phyloP scores from a whole-genome alignment of 306 rosid genomes.

The Malus sieversii region DNA sequence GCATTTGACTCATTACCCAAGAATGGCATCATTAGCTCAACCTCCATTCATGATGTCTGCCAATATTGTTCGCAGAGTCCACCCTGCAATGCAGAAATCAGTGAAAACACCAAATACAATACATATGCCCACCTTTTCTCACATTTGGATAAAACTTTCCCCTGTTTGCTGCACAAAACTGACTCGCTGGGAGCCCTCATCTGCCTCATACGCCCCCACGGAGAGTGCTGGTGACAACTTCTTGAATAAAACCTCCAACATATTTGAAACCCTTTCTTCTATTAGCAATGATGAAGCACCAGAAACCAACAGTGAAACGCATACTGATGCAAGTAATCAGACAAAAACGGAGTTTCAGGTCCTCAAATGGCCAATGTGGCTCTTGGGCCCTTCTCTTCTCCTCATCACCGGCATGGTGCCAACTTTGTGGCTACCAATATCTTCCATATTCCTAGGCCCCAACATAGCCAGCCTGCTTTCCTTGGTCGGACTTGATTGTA shows the following conservation, averaged over 20 bases:
- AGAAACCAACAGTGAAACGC: constrained; percentile 25
- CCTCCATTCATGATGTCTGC: constrained; percentile 17
- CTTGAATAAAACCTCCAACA: constrained; percentile 37
- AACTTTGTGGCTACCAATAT: constrained; percentile 81
- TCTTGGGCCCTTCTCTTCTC: constrained; percentile 78
- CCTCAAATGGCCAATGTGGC: constrained; percentile 89
- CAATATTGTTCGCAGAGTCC: constrained; percentile 14
- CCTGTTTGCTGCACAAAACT: constrained; percentile 47
- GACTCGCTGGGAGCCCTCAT: constrained; percentile 67
- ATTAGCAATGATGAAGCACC: constrained; percentile 33
- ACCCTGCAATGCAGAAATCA: constrained; percentile 22
- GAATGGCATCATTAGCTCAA: constrained; percentile 43
- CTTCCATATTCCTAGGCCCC: constrained; percentile 75
- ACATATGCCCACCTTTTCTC: constrained; percentile 20
- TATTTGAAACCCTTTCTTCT: constrained; percentile 53
- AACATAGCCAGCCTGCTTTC: constrained; percentile 80
- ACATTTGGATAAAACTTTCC: constrained; percentile 24
- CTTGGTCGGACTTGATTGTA: constrained; percentile 83
- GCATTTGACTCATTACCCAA: constrained; percentile 21
- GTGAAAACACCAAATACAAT: constrained; percentile 30
- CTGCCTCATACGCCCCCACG: constrained; percentile 42
- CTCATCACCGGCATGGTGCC: constrained; percentile 75
- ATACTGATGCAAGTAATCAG: constrained; percentile 26
- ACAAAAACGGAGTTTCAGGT: constrained; percentile 42
- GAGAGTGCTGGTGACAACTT: constrained; percentile 32